These are phyloP conservation scores for Fusarium torreyae DNA, from an alignment of 2,329 filamentous ascomycete genomes.

Conservation along the genomic window DNA sequence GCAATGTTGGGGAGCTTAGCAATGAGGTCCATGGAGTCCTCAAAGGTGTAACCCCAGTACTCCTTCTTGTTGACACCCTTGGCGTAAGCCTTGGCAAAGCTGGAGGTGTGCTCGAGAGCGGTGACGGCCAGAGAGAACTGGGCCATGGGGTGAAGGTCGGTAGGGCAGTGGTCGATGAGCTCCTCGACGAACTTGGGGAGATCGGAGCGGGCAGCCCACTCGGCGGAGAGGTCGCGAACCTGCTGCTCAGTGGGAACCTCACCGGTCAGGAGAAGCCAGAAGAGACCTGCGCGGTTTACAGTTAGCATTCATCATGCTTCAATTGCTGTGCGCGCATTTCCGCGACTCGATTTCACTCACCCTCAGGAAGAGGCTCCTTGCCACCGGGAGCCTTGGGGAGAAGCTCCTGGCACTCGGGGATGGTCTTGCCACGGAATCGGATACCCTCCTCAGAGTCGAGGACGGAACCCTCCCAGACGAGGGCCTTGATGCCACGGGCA, in stretches of 20 bases:
- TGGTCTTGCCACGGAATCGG: slow-evolving; percentile 98
- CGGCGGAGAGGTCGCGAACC: slow-evolving; percentile 96
- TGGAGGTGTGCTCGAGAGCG: slow-evolving; percentile 97
- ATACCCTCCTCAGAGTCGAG: slow-evolving; percentile 99
- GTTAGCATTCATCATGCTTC: slow-evolving; percentile 28
- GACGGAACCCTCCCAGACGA: slow-evolving; percentile 99
- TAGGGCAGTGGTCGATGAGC: slow-evolving; percentile 99
- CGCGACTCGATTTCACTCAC: slow-evolving; percentile 58
- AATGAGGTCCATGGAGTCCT: slow-evolving; percentile 99
- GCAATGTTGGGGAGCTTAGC: slow-evolving; percentile 99
- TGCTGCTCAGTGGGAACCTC: slow-evolving; percentile 98
- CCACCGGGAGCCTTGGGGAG: slow-evolving; percentile 98
- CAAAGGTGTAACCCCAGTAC: slow-evolving; percentile 99
- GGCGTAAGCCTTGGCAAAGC: slow-evolving; percentile 98
- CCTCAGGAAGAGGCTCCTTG: slow-evolving; percentile 97
- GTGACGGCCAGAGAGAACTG: slow-evolving; percentile 99
- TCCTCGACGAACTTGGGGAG: slow-evolving; percentile 99
- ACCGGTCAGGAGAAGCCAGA: slow-evolving; percentile 99
- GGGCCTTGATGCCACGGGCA: slow-evolving; percentile 98
- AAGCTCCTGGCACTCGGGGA: slow-evolving; percentile 97
- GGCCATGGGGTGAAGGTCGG: slow-evolving; percentile 98
- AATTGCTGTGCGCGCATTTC: background rate
- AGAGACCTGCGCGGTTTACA: slow-evolving; percentile 76
- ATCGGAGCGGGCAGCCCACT: slow-evolving; percentile 98
- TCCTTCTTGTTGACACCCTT: slow-evolving; percentile 99